A percentile compares a stretch with the other conserved stretches of the same genome.
phyloP scores from a whole-genome alignment of 805 yeast genomes.

The Suhomyces vadensis region DNA sequence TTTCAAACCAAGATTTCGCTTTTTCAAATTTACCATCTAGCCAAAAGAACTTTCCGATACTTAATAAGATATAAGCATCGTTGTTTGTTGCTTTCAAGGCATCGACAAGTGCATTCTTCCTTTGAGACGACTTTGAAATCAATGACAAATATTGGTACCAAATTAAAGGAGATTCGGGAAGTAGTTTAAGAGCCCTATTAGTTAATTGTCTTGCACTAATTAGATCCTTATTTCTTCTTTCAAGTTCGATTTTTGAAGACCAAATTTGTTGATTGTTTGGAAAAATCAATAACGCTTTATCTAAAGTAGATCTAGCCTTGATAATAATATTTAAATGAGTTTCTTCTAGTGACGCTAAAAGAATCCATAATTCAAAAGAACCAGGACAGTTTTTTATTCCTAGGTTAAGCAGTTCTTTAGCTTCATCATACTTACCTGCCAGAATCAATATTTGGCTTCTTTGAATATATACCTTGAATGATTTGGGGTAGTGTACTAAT shows the following conservation, averaged over 20 bases:
- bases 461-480: constrained; percentile 59
- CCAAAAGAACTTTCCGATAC: constrained; percentile 71
- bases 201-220: constrained; percentile 55
- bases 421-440: constrained; percentile 31
- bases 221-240: constrained; percentile 48
- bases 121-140: constrained; percentile 48
- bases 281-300: constrained; percentile 52
- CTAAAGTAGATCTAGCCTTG: constrained; percentile 71
- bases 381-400: constrained; percentile 54
- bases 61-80: constrained; percentile 55
- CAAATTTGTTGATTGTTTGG: constrained; percentile 55
- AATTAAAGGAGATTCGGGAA: constrained; percentile 58
- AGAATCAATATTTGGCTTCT: constrained; percentile 56
- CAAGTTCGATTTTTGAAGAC: constrained; percentile 60
- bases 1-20: constrained; percentile 72
- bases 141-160: constrained; percentile 65
- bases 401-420: constrained; percentile 47
- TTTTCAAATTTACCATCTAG: constrained; percentile 59
- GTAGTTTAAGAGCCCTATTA: constrained; percentile 56
- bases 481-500: constrained; percentile 47
- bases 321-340: constrained; percentile 39
- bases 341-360: constrained; percentile 51
- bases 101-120: constrained; percentile 60
- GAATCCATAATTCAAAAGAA: constrained; percentile 53
- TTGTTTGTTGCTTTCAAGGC: constrained; percentile 71